Base-by-base conservation (phyloP, 768 basidiomycete species). In the Boletus barrowsii region DNA sequence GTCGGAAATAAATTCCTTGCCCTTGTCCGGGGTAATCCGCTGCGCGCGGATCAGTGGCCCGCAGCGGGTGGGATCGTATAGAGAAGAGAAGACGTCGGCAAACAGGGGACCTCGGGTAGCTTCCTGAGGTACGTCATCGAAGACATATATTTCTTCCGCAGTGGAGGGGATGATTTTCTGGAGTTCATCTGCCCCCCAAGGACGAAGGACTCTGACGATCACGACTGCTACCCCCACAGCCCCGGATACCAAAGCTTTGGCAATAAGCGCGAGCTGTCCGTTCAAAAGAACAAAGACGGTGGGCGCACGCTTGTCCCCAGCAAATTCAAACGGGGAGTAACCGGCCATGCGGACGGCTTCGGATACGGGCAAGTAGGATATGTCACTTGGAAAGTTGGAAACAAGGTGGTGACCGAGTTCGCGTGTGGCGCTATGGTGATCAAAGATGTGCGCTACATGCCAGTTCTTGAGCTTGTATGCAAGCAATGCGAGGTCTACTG, bases 371-470 rank as follows among this genome's bases (percentile, higher is more conserved):
- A 67, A 50, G 52, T 57, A 58, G 40, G 68, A 52, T 20, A 68
- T 59, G 1, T 68, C 62, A 22, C 73, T 72, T 0, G 68, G 56
- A 5, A 70, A 62, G 3, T 78, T 51, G 10, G 77, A 76, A 26
- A 70, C 62, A 36, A 83, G 71, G 33, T 76, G 64, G 50, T 84
- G 80, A 3, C 88, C 83, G 33, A 82, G 73, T 72, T 98, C 93
- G 24, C 96, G 86, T 33, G 86, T 77, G 32, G 84, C 78, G 56
- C 83, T 83, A 65, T 90, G 79, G 62, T 96, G 90, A 70, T 98
- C 94, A 66, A 98, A 94, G 40, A 98, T 74, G 69, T 98, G 93
- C 51, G 94, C 79, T 53, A 90, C 84, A 70, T 96, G 91, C 40
- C 74, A 79, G 18, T 73, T 68, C 15, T 78, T 77, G 47, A 89